Base-by-base conservation (phyloP, 2,329 filamentous ascomycete species). In the Beauveria rudraprayagi region DNA sequence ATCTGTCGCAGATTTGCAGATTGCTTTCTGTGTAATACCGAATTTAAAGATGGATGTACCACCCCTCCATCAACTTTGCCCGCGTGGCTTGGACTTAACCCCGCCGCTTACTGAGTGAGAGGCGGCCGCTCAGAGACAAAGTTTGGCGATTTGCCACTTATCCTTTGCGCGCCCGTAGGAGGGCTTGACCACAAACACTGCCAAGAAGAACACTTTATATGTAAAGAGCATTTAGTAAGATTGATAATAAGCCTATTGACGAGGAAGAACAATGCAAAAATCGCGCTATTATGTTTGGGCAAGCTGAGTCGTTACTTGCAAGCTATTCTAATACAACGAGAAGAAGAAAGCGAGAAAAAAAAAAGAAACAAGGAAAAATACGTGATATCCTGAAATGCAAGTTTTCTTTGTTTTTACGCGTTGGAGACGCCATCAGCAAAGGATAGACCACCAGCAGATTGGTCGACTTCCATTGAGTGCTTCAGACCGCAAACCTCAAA, bases 401-500 rank as follows among this genome's bases (percentile, higher is more conserved):
- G 16, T 3, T 9, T 34, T 34, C 9, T 34, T 11, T 14, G 9
- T 11, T 14, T 47, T 54, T 54, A 60, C 22, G 57, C 57, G 50
- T 60, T 60, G 16, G 48, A 40, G 30, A 63, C 52, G 52, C 56
- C 61, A 8, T 56, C 47, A 16, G 56, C 24, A 46, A 63, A 63
- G 37, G 61, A 60, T 1, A 63, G 19, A 26, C 66, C 66, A 26
- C 57, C 68, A 22, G 66, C 66, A 41, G 65, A 66, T 16, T 63
- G 43, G 54, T 84, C 81, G 66, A 83, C 76, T 5, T 75, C 75
- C 68, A 82, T 77, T 28, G 76, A 67, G 40, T 83, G 78, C 43
- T 77, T 73, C 67, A 84, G 63, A 1, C 81, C 81, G 66, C 80
- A 82, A 1, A 80, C 74, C 65, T 78, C 76, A 64, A 83, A 83